A percentile compares a stretch with the other conserved stretches of the same genome.
phyloP scores from a whole-genome alignment of 129 eudicot genomes.

The Erigeron canadensis region DNA sequence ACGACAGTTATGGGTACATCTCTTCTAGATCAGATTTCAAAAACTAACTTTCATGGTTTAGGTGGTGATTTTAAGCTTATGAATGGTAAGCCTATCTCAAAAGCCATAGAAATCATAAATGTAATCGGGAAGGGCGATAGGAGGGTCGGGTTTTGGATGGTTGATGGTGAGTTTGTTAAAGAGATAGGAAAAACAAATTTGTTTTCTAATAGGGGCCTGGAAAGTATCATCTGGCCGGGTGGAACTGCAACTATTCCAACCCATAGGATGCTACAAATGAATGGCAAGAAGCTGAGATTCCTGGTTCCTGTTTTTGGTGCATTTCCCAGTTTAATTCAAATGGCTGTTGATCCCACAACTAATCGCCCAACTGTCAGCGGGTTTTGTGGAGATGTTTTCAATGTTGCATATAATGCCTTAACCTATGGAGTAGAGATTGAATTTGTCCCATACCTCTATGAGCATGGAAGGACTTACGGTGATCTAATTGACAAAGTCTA shows the following conservation, averaged over 20 bases:
- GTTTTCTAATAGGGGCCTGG: neutral
- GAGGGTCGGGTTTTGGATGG: conserved; percentile 37
- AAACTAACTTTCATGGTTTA: conserved; percentile 21
- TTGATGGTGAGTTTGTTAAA: conserved; percentile 19
- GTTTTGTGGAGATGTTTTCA: conserved; percentile 41
- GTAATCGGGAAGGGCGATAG: conserved; percentile 13
- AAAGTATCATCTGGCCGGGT: conserved; percentile 33
- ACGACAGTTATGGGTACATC: neutral
- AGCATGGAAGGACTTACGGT: conserved; percentile 6
- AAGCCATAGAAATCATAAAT: neutral
- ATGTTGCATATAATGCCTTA: conserved; percentile 24
- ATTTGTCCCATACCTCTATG: neutral
- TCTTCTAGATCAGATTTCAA: neutral
- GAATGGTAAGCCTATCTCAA: conserved; percentile 8
- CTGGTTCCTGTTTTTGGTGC: conserved; percentile 19
- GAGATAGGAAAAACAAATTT: neutral
- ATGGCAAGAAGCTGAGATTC: conserved; percentile 31
- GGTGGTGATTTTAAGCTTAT: conserved; percentile 29
- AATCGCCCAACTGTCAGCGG: conserved; percentile 20
- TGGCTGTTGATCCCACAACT: conserved; percentile 2
- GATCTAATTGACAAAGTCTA: conserved; percentile 8
- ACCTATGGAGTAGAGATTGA: conserved; percentile 4
- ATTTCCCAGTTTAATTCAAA: conserved; percentile 22
- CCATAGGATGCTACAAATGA: conserved; percentile 28
- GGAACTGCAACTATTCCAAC: conserved; percentile 14